Base-by-base conservation (phyloP, 768 basidiomycete species). In the Pulveroboletus frians region DNA sequence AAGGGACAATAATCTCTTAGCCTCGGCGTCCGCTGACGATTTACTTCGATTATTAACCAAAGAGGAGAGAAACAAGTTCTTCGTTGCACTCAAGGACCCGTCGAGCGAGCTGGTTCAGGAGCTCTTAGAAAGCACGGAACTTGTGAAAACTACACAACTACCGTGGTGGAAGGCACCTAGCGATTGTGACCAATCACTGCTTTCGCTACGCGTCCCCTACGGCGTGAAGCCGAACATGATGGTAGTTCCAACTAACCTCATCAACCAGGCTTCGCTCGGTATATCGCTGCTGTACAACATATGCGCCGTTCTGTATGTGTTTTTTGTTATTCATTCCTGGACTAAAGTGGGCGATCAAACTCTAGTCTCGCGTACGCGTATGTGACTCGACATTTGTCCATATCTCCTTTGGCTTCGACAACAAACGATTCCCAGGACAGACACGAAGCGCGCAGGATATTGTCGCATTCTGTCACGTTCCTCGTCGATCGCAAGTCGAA, bases 121-220 rank as follows among this genome's bases (percentile, higher is more conserved):
- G 49, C 74, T 92, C 2, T 64, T 91, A 18, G 66, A 77, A 26
- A 81, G 78, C 51, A 71, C 76, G 49, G 80, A 79, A 38, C 60
- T 88, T 1, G 73, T 74, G 26, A 65, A 68, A 5, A 74, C 73
- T n/a, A 72, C 66, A 18, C 67, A 67, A 4, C 67, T 71, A 5
- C 89, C 90, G 5, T 93, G 91, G 91, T 93, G 90, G 89, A 76
- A 82, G 47, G 68, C 59, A 17, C 23, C 51, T 2, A 6, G 23
- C n/a, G 47, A 52, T 20, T 51, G n/a, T 9, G 31, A 41, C 18
- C 39, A 46, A 10, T 43, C 52, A 27, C 20, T 44, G 2, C 15
- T 26, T 29, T 17, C 53, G 14, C 21, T 18, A 13, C 38, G 29
- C 49, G 42, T 32, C 23, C 62, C 59, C 20, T 67, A 71, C 56